Base-by-base conservation (phyloP, 2,329 filamentous ascomycete genomes). In the Biscogniauxia mediterranea region DNA sequence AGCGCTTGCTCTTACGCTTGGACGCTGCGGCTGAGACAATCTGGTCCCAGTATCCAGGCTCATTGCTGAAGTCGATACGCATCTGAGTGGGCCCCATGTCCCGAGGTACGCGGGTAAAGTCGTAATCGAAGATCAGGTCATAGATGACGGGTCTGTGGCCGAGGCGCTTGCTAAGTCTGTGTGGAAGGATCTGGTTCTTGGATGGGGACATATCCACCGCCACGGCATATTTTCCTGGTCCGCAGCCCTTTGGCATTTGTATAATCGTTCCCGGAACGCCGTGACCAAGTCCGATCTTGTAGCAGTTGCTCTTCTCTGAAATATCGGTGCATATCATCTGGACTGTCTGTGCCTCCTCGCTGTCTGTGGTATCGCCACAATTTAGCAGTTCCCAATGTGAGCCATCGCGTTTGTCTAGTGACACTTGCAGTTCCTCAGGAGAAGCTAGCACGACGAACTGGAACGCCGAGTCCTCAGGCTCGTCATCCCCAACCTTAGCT, bases 371-470 rank as follows among this genome's bases (percentile, higher is more conserved):
- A 23, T 76, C 69, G 26, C 64, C 25, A 69, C 78, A 80, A 66
- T 71, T 65, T 54, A 76, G 76, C 6, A 81, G 32, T 15, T 78
- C 78, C 78, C 75, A 80, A 69, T 78, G 75, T 3, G 78, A 80
- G 13, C 78, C 78, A 60, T 81, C 78, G 20, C 78, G 72, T 66
- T 75, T 77, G 64, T 78, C 72, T 0, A 81, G 64, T 0, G 72
- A 72, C 15, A 68, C 52, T 32, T 76, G 71, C 4, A 76, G 52
- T 52, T 72, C 70, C 28, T 75, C 70, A 5, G 77, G 76, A 2
- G 60, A 64, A 2, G 69, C 68, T 6, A 78, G 60, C 20, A 78
- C 68, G 11, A 69, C 54, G 46, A 74, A 78, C 21, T 68, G 60
- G 64, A 79, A 78, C 1, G 70, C 64, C 0, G 66, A 56, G 15